Percentiles rank a stretch among this genome's conserved stretches.
phyloP scores from a whole-genome alignment of 139 green algal species.

The Monoraphidium neglectum region DNA sequence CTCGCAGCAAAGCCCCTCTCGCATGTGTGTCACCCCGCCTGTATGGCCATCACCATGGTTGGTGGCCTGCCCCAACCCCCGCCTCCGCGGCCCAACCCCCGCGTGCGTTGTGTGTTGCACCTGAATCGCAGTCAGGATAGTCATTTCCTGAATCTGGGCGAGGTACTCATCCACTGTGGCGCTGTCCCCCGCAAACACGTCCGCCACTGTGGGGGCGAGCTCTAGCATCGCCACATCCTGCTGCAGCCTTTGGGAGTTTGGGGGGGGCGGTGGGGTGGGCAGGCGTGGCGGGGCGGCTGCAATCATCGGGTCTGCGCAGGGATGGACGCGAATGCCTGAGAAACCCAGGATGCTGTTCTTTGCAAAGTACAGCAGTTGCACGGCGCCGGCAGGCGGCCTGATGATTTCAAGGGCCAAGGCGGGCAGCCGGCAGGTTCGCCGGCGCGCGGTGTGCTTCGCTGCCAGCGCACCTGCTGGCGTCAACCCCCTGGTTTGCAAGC shows the following conservation, averaged over 20 bases:
- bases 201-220: conserved; percentile 72
- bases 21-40: too few species aligned
- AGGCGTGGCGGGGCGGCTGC: not conserved
- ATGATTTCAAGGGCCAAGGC: not conserved
- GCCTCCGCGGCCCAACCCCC: too few species aligned
- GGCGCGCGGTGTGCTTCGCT: not conserved
- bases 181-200: conserved; percentile 78
- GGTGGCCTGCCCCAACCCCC: too few species aligned
- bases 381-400: not conserved
- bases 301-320: not conserved
- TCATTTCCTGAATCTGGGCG: conserved; percentile 79
- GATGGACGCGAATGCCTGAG: not conserved
- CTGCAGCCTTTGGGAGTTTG: conserved; percentile 40
- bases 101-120: conserved; percentile 17
- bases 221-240: conserved; percentile 75
- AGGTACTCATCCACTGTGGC: conserved; percentile 81
- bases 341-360: not conserved
- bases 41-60: too few species aligned
- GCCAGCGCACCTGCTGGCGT: conserved; percentile 57
- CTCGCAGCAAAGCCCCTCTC: too few species aligned
- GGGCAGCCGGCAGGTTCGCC: not conserved
- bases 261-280: not conserved
- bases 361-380: not conserved
- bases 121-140: conserved; percentile 64
- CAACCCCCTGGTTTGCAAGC: conserved; percentile 80